Evolutionary conservation across 2,329 filamentous ascomycete species (phyloP), one percentile per base, ranked within the genome.

Genomic region (Sarocladium oryzae): DNA sequence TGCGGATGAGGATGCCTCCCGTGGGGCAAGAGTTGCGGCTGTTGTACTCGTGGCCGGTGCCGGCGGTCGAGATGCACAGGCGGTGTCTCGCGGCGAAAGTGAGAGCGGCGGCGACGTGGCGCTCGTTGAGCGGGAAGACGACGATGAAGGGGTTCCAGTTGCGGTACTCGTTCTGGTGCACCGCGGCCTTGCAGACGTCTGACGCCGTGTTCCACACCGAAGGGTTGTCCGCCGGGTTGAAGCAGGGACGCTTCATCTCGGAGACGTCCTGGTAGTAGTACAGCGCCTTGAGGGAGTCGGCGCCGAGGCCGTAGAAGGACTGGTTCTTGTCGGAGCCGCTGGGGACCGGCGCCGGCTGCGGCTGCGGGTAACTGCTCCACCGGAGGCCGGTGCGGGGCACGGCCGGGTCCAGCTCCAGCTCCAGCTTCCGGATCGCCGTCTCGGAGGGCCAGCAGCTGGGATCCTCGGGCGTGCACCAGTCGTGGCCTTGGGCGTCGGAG

Each of bases 121-220:
- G 50, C 28, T 52, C 50, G n/a, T 52, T 52, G 15, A 52, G 50
- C n/a, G 50, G 50, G 15, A 52, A 52, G 50, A 52, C 50, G 37
- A 52, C 50, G 40, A 52, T 52, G 21, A 52, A 52, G 30, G 50
- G 50, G 30, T 52, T 52, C 51, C 51, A 52, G 23, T 49, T 36
- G 21, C 43, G 51, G 41, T 52, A 52, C 30, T 52, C 51, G 21
- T 52, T 52, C 9, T 52, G 24, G 32, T 52, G 51, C 26, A 52
- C 24, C 43, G 51, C 51, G 7, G 51, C 51, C 43, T 36, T 52
- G 51, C 51, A 35, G 7, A 38, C 16, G 18, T 38, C 36, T 9
- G 36, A 38, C 36, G 36, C 36, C 8, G 8, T 8, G 36, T 38
- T 38, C 36, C 15, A n/a, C n/a, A n/a, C n/a, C n/a, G n/a, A n/a